Conservation (phyloP, 1,284 basidiomycete genomes). For the Pascua sp. region DNA sequence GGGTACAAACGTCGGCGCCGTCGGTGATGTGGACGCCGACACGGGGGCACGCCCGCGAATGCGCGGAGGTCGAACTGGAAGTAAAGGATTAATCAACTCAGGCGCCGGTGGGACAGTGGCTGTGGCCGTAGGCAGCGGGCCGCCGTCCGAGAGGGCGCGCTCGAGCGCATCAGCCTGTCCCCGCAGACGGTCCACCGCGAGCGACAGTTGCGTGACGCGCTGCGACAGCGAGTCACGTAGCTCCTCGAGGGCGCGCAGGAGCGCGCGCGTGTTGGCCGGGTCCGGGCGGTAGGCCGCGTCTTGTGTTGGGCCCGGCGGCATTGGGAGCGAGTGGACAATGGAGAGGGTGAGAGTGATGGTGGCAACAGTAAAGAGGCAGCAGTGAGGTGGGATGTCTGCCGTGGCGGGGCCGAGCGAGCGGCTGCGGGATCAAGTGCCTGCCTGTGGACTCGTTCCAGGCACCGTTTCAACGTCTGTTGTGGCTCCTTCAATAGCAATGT, state of each 20-base stretch:
- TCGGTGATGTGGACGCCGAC: too few species aligned
- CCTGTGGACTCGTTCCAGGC: background rate
- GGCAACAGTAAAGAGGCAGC: too few species aligned
- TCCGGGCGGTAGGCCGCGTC: conserved; percentile 3
- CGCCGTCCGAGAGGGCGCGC: conserved; percentile 13
- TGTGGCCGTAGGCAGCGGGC: background rate
- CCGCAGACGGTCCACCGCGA: conserved; percentile 30
- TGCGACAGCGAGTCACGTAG: conserved; percentile 26
- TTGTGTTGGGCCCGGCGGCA: background rate
- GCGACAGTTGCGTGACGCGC: conserved; percentile 29
- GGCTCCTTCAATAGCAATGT: background rate
- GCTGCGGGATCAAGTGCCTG: background rate
- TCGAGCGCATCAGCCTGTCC: conserved; percentile 31
- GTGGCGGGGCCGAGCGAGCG: background rate
- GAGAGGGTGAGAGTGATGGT: too few species aligned
- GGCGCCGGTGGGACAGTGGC: too few species aligned
- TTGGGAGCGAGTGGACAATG: background rate
- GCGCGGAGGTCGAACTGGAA: too few species aligned
- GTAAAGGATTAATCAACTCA: too few species aligned
- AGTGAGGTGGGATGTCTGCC: background rate
- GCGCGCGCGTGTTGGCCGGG: conserved; percentile 17
- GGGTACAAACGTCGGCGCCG: too few species aligned
- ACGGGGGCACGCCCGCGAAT: too few species aligned
- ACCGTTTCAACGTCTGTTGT: too few species aligned
- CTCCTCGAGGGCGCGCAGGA: conserved; percentile 30